These are phyloP conservation scores for Trichoderma sp. DNA, from an alignment of 2,329 filamentous ascomycete genomes.

Conservation along the genomic window DNA sequence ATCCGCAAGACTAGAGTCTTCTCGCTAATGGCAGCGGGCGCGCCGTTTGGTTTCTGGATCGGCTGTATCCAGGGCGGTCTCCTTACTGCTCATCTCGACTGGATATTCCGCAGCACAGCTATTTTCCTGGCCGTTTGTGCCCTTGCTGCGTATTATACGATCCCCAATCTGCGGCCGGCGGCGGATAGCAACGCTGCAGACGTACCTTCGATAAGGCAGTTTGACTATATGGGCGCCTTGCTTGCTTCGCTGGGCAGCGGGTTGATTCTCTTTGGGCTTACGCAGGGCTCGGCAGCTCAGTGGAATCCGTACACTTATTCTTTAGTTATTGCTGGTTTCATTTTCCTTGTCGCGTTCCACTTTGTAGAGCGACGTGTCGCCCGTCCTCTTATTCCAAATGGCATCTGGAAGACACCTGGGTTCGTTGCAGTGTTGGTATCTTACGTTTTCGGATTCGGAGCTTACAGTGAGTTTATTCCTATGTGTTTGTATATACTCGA, in stretches of 20 bases:
- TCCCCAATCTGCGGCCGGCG: conserved; percentile 3
- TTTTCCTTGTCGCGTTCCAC: conserved; percentile 1
- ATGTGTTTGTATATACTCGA: neutral
- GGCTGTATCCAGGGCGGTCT: conserved; percentile 12
- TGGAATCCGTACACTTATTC: conserved; percentile 13
- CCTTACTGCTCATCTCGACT: conserved; percentile 4
- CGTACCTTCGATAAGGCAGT: conserved; percentile 3
- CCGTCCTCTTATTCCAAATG: conserved; percentile 10
- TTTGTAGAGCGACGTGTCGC: conserved; percentile 3
- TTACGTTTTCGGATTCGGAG: conserved; percentile 15
- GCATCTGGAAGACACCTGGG: conserved; percentile 4
- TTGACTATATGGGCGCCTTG: conserved; percentile 7
- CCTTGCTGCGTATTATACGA: conserved; percentile 7
- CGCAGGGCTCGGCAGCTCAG: neutral
- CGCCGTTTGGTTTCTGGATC: conserved; percentile 16
- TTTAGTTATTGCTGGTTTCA: neutral
- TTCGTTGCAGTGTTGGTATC: conserved; percentile 4
- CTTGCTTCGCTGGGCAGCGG: conserved; percentile 10
- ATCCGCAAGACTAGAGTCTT: conserved; percentile 15
- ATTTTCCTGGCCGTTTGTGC: conserved; percentile 1
- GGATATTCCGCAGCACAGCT: conserved; percentile 14
- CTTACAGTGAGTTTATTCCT: neutral
- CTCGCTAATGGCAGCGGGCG: conserved; percentile 15
- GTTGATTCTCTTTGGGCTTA: conserved; percentile 16
- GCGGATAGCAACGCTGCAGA: neutral